These are phyloP conservation scores for Termitomyces sp. DNA, from an alignment of 768 basidiomycete genomes.

Conservation along the genomic window DNA sequence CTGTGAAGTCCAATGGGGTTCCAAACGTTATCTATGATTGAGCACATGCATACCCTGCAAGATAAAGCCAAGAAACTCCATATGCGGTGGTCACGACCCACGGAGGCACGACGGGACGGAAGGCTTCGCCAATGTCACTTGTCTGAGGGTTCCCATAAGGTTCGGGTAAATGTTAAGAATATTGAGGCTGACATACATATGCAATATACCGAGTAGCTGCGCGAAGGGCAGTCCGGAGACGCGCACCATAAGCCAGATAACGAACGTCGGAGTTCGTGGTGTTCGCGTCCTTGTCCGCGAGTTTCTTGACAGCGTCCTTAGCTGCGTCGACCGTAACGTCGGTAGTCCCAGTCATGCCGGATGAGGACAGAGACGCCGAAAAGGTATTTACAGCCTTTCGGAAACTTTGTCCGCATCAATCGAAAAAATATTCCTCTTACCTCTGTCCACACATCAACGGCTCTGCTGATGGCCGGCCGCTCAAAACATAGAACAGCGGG, in stretches of 20 bases:
- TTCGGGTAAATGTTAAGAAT: conserved; percentile 12
- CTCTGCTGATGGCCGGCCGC: background rate
- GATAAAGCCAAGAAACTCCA: conserved; percentile 78
- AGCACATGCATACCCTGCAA: conserved; percentile 38
- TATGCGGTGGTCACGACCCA: conserved; percentile 72
- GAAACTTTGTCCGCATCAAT: background rate
- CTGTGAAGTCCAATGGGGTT: conserved; percentile 20
- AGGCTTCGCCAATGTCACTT: conserved; percentile 80
- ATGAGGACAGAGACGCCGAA: background rate
- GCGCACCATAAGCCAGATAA: conserved; percentile 74
- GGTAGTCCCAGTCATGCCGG: conserved; percentile 24
- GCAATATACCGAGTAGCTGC: conserved; percentile 70
- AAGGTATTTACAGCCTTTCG: background rate
- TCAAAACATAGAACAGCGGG: background rate
- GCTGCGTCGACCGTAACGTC: conserved; percentile 34
- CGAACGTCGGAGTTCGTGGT: conserved; percentile 63
- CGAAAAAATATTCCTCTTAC: background rate
- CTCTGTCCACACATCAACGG: background rate
- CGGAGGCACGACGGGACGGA: conserved; percentile 72
- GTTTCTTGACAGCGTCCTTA: conserved; percentile 43
- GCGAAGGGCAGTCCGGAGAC: conserved; percentile 69
- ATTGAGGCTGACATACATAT: conserved; percentile 44
- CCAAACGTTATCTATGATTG: background rate
- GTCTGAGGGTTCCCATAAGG: conserved; percentile 36
- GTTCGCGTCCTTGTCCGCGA: conserved; percentile 61